A percentile compares a stretch with the other conserved stretches of the same genome.
These are phyloP conservation scores for Backusella luteola DNA, from an alignment of 192 early-diverging fungal species.

Conservation along the genomic window DNA sequence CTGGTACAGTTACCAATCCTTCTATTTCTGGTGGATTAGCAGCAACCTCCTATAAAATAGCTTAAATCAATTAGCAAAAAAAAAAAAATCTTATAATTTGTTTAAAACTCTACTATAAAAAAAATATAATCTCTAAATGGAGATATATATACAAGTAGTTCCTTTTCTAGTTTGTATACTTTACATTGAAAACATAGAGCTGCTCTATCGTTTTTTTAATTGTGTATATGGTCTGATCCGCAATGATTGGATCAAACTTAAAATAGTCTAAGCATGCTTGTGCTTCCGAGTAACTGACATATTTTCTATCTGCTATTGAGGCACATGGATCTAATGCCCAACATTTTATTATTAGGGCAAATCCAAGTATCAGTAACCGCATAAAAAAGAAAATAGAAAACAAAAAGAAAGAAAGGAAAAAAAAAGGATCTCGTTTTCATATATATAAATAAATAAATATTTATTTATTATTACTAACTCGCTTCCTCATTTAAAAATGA, in stretches of 20 bases:
- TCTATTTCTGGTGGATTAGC: slow-evolving; percentile 22
- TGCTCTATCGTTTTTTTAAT: slow-evolving; percentile 20
- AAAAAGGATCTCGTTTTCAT: neutral
- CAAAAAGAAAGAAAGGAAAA: neutral
- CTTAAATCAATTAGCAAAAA: neutral
- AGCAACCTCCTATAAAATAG: slow-evolving; percentile 26
- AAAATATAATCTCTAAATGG: neutral
- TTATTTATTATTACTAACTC: neutral
- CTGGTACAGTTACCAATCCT: slow-evolving; percentile 30
- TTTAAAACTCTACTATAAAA: neutral
- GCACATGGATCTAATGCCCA: slow-evolving; percentile 24
- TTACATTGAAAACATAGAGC: slow-evolving; percentile 34
- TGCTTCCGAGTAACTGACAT: slow-evolving; percentile 25
- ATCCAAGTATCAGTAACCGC: neutral
- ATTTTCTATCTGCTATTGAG: slow-evolving; percentile 19
- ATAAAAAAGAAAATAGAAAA: neutral
- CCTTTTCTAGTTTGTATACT: neutral
- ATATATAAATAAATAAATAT: neutral
- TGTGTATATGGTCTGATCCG: slow-evolving; percentile 27
- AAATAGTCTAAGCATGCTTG: slow-evolving; percentile 34
- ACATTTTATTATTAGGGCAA: neutral
- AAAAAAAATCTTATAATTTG: neutral
- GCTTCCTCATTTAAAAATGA: neutral
- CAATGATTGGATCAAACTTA: slow-evolving; percentile 19
- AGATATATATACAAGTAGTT: neutral